Evolutionary conservation across 208 protist species (phyloP).

Genomic region (Naegleria lovaniensis): DNA sequence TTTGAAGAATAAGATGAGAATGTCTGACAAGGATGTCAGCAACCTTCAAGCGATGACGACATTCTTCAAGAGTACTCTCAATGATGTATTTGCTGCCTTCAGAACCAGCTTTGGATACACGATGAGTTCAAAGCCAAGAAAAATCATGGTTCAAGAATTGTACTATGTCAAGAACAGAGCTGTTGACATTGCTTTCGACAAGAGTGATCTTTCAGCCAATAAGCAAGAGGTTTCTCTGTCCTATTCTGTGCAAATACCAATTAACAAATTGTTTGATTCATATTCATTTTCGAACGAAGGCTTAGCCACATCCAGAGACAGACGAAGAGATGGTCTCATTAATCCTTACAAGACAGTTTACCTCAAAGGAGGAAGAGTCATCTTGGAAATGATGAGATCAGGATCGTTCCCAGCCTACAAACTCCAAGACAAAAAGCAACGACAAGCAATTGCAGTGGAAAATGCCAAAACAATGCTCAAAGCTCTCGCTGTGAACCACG

Average conservation of each 20-base stretch:
- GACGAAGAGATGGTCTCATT: neutral
- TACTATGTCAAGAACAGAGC: neutral
- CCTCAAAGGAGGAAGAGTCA: neutral
- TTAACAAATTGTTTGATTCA: conserved; percentile 8
- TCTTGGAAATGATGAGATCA: neutral
- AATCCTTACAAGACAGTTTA: conserved; percentile 18
- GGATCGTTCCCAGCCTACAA: neutral
- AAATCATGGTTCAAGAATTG: neutral
- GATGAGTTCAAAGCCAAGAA: neutral
- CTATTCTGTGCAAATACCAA: conserved; percentile 8
- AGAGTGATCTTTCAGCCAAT: neutral
- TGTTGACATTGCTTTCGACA: neutral
- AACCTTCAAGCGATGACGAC: neutral
- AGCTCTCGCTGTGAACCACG: neutral
- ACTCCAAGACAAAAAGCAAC: neutral
- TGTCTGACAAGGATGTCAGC: neutral
- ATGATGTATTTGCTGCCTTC: neutral
- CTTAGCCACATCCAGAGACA: neutral
- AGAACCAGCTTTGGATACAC: neutral
- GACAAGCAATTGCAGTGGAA: neutral
- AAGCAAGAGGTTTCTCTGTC: neutral
- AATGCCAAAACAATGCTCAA: neutral
- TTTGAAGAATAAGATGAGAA: neutral
- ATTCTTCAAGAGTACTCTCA: neutral
- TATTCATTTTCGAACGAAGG: neutral